Base-by-base conservation (phyloP, 306 rosid species). In the Senna siamea region DNA sequence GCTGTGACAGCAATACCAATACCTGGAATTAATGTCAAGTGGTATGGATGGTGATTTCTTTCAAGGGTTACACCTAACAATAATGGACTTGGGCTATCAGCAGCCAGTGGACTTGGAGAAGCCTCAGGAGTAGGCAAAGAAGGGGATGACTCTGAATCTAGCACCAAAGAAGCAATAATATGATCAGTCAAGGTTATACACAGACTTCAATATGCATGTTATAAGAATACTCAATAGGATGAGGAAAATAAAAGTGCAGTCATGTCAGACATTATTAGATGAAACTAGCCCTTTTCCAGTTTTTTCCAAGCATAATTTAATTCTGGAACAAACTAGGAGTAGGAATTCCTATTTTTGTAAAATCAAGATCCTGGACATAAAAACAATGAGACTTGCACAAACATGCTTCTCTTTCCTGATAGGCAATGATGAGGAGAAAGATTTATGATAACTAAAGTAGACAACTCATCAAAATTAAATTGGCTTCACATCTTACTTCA, bases 1-100 rank as follows among this genome's bases (percentile, higher is more conserved):
- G 84, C 92, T 48, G 97, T 90, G 72, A 95, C 87, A 43, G 85
- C 97, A 74, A 95, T 86, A 72, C 95, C 95, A 76, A 95, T 77
- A 70, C 77, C 91, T 38, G 92, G 88, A 74, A 88, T 88, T 81
- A 95, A 44, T 30, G 96, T 86, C 81, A 94, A 82, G 82, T 78
- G 96, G 85, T 84, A 91, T 74, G 89, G 50, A 77, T 70, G 97
- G 58, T 70, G 96, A 58, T 76, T 86, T 79, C 73, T 69, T 73
- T 72, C 80, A 57, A 69, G 38, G 51, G 95, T 77, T 51, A 74
- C 76, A 75, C 86, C 90, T 63, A 84, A 44, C 67, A 77, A 60
- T 75, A 83, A 79, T 54, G 85, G 93, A 69, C 76, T 82, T 17
- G 99, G 99, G 72, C 96, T 81, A 60, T 74, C 93, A 71, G 99